These are phyloP conservation scores for Petunia secreta DNA, from an alignment of 257 asterid species.

Conservation along the genomic window DNA sequence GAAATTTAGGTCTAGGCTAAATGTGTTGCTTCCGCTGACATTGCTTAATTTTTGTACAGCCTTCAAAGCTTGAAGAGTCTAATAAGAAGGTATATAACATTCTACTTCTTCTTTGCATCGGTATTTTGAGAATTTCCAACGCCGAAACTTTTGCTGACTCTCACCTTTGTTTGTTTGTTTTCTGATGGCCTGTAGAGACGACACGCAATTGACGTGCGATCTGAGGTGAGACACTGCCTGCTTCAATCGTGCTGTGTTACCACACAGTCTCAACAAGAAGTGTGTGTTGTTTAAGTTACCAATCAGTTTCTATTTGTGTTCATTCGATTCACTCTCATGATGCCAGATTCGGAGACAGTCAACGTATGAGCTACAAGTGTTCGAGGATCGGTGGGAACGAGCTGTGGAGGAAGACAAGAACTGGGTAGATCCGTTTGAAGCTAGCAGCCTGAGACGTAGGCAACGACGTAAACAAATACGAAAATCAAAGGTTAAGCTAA, in stretches of 20 bases:
- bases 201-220: slow-evolving; percentile 64
- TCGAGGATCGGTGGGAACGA: slow-evolving; percentile 75
- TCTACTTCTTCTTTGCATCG: not conserved
- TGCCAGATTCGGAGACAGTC: slow-evolving; percentile 38
- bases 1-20: too few relatives aligned
- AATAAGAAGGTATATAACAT: slow-evolving; percentile 41
- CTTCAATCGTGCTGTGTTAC: not conserved
- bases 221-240: slow-evolving; percentile 61
- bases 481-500: not conserved
- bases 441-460: not conserved
- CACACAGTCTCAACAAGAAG: not conserved
- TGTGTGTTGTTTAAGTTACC: not conserved
- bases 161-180: not conserved
- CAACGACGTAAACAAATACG: slow-evolving; percentile 4
- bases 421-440: slow-evolving; percentile 32
- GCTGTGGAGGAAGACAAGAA: slow-evolving; percentile 68
- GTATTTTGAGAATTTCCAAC: not conserved
- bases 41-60: slow-evolving; percentile 43
- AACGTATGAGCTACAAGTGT: slow-evolving; percentile 59
- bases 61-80: slow-evolving; percentile 34
- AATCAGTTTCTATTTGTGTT: not conserved
- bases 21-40: not conserved
- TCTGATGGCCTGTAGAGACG: slow-evolving; percentile 48
- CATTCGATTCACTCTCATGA: not conserved
- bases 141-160: not conserved